These are phyloP conservation scores for Talaromyces borbonicus DNA, from an alignment of 495 filamentous ascomycete species.

Conservation along the genomic window DNA sequence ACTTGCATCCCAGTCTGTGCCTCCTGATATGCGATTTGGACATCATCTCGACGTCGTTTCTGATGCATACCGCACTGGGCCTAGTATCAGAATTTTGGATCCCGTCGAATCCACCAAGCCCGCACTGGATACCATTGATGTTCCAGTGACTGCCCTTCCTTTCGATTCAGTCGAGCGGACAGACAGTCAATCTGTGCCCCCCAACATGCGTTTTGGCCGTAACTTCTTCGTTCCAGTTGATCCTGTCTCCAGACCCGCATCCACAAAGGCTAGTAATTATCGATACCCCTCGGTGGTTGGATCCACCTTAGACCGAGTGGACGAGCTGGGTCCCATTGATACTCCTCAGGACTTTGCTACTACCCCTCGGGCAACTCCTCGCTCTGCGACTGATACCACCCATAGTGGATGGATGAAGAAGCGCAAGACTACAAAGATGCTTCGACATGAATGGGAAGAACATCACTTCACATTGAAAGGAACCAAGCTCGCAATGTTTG, in stretches of 20 bases:
- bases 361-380: slow-evolving; percentile 17
- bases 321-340: slow-evolving; percentile 23
- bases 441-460: slow-evolving; percentile 91
- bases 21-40: slow-evolving; percentile 71
- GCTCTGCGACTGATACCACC: slow-evolving; percentile 32
- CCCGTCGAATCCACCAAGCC: not conserved
- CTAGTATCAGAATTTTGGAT: not conserved
- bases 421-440: slow-evolving; percentile 74
- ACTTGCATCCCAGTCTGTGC: slow-evolving; percentile 75
- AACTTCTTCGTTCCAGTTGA: not conserved
- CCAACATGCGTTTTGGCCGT: slow-evolving; percentile 4
- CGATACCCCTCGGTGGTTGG: slow-evolving; percentile 6
- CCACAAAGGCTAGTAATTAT: slow-evolving; percentile 14
- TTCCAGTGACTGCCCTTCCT: slow-evolving; percentile 57
- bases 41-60: slow-evolving; percentile 6
- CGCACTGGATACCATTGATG: slow-evolving; percentile 47
- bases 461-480: slow-evolving; percentile 78
- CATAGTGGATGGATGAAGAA: slow-evolving; percentile 91
- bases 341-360: slow-evolving; percentile 19
- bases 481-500: slow-evolving; percentile 75
- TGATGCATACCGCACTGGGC: slow-evolving; percentile 20
- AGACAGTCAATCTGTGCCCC: slow-evolving; percentile 15
- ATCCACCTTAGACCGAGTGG: slow-evolving; percentile 7
- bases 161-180: slow-evolving; percentile 8
- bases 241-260: slow-evolving; percentile 12